phyloP scores from a whole-genome alignment of 2,329 filamentous ascomycete genomes.

The Botrytis elliptica region DNA sequence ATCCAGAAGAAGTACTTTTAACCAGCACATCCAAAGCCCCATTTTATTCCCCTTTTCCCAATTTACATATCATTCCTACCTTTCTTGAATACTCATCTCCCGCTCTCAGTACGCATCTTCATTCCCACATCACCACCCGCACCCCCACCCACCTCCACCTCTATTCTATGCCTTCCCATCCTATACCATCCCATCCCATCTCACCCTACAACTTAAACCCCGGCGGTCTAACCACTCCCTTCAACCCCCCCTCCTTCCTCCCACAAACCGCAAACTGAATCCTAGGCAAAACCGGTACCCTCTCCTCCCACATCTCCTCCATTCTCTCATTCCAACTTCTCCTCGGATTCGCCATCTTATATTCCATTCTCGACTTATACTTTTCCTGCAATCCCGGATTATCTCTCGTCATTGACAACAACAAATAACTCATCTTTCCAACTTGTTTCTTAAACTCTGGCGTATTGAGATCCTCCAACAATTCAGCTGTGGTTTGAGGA shows the following conservation, averaged over 20 bases:
- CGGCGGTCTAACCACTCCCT: background rate
- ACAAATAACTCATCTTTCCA: background rate
- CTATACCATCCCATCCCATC: background rate
- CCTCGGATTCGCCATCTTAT: background rate
- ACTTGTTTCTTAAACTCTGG: background rate
- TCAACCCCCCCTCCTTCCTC: background rate
- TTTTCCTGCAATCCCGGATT: background rate
- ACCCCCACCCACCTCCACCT: no score
- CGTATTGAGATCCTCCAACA: background rate
- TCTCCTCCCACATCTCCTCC: background rate
- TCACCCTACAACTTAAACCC: background rate
- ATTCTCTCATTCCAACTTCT: background rate
- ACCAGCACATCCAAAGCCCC: background rate
- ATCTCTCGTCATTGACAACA: background rate
- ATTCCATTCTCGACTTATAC: background rate
- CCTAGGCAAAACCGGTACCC: background rate
- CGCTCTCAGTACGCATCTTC: background rate
- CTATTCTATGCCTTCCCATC: background rate
- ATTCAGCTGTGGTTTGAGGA: background rate
- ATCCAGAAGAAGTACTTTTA: background rate
- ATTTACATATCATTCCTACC: no score
- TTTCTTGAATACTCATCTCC: background rate
- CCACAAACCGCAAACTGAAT: background rate
- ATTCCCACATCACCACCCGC: background rate
- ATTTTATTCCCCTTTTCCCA: background rate